Percentiles rank a stretch among this genome's conserved stretches.
Evolutionary conservation across 306 rosid genomes (phyloP).

Genomic region (Hippophae gyantsensis): DNA sequence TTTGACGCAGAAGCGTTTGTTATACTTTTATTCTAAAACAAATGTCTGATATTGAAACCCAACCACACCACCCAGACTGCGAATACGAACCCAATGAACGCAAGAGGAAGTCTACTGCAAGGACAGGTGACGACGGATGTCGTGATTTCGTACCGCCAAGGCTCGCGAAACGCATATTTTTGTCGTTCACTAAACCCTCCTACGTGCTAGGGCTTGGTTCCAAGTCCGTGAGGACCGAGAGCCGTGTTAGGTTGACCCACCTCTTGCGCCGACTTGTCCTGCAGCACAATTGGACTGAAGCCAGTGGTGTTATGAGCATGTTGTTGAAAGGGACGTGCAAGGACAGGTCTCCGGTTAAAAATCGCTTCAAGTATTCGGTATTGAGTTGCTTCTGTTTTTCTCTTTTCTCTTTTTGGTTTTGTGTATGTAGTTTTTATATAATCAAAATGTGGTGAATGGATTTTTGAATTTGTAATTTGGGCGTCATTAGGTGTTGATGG

Average conservation of each 20-base stretch:
- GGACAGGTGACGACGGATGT: not conserved
- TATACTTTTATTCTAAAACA: not conserved
- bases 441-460: no score
- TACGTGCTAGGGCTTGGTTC: slow-evolving; percentile 34
- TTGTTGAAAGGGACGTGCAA: slow-evolving; percentile 40
- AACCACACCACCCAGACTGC: not conserved
- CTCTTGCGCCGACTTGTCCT: slow-evolving; percentile 33
- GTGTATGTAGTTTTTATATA: not conserved
- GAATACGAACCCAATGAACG: not conserved
- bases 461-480: not conserved
- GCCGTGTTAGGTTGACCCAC: slow-evolving; percentile 30
- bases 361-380: slow-evolving; percentile 63
- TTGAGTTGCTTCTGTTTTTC: not conserved
- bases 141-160: slow-evolving; percentile 7
- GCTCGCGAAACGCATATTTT: slow-evolving; percentile 27
- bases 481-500: slow-evolving; percentile 46
- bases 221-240: slow-evolving; percentile 33
- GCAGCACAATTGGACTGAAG: slow-evolving; percentile 51
- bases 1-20: no score
- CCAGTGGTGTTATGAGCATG: slow-evolving; percentile 55
- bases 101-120: slow-evolving; percentile 31
- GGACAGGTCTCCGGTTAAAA: slow-evolving; percentile 33
- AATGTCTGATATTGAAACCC: not conserved
- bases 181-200: slow-evolving; percentile 51
- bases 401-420: slow-evolving; percentile 6